These are phyloP conservation scores for Ocimum tenuiflorum DNA, from an alignment of 257 asterid species.

Conservation along the genomic window DNA sequence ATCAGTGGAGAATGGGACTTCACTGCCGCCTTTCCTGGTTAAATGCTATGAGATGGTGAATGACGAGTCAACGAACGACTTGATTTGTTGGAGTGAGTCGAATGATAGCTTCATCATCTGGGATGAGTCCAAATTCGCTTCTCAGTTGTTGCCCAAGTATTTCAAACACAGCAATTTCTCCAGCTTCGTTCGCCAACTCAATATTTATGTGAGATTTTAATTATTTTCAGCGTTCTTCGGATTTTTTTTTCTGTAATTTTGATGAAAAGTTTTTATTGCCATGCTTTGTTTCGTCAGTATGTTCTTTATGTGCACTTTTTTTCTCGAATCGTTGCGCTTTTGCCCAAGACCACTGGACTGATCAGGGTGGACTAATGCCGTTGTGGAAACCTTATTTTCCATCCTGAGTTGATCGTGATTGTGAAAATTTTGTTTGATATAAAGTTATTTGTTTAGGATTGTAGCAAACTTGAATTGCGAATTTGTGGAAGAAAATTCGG, in stretches of 20 bases:
- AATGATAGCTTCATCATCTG: slow-evolving; percentile 63
- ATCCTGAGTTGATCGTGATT: background rate
- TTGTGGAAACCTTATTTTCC: background rate
- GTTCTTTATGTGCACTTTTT: background rate
- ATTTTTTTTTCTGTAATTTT: background rate
- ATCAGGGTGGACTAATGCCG: too few species aligned
- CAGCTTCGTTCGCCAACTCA: slow-evolving; percentile 90
- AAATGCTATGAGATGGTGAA: slow-evolving; percentile 87
- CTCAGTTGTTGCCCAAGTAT: slow-evolving; percentile 69
- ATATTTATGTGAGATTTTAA: slow-evolving; percentile 62
- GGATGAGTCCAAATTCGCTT: slow-evolving; percentile 59
- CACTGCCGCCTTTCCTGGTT: slow-evolving; percentile 74
- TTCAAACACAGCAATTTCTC: slow-evolving; percentile 92
- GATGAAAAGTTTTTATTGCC: background rate
- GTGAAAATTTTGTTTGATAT: background rate
- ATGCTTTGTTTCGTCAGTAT: background rate
- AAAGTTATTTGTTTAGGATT: background rate
- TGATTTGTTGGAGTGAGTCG: slow-evolving; percentile 73
- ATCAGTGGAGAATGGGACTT: slow-evolving; percentile 62
- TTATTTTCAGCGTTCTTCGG: background rate
- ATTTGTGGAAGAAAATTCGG: too few species aligned
- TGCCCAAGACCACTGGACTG: too few species aligned
- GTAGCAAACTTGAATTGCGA: background rate
- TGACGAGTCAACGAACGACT: slow-evolving; percentile 64
- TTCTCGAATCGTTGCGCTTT: background rate